A percentile compares a stretch with the other conserved stretches of the same genome.
Evolutionary conservation across 2,329 filamentous ascomycete genomes (phyloP).

Genomic region (Aspergillus awamori): DNA sequence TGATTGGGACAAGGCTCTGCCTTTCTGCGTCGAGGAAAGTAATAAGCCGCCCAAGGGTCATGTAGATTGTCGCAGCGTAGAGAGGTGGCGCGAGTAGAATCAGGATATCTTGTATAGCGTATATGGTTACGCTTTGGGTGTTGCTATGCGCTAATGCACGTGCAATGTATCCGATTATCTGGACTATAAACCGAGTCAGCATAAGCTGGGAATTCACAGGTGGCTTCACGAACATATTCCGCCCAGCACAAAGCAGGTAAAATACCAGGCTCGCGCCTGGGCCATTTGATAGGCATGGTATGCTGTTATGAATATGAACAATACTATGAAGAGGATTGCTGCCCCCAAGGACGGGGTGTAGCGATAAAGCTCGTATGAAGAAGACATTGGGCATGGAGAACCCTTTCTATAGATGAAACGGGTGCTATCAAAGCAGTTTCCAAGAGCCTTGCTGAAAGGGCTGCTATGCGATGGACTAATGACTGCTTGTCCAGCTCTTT

Average conservation of each 20-base stretch:
- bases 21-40: constrained; percentile 34
- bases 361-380: constrained; percentile 32
- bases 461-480: too few species aligned
- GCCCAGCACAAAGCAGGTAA: constrained; percentile 43
- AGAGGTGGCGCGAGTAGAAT: constrained; percentile 45
- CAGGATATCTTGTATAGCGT: constrained; percentile 37
- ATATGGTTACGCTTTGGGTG: constrained; percentile 28
- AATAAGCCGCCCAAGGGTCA: constrained; percentile 43
- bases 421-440: too few species aligned
- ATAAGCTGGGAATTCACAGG: background rate
- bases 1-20: constrained; percentile 32
- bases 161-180: constrained; percentile 40
- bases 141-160: constrained; percentile 31
- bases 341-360: constrained; percentile 51
- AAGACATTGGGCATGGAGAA: background rate
- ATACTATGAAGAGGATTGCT: constrained; percentile 49
- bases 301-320: constrained; percentile 50
- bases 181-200: constrained; percentile 42
- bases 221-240: constrained; percentile 37
- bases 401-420: too few species aligned
- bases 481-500: too few species aligned
- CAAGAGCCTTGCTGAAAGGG: too few species aligned
- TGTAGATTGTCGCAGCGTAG: constrained; percentile 46
- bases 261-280: constrained; percentile 53
- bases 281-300: constrained; percentile 48